phyloP scores from a whole-genome alignment of 1,284 basidiomycete genomes.

The Trichosporon ovoides region DNA sequence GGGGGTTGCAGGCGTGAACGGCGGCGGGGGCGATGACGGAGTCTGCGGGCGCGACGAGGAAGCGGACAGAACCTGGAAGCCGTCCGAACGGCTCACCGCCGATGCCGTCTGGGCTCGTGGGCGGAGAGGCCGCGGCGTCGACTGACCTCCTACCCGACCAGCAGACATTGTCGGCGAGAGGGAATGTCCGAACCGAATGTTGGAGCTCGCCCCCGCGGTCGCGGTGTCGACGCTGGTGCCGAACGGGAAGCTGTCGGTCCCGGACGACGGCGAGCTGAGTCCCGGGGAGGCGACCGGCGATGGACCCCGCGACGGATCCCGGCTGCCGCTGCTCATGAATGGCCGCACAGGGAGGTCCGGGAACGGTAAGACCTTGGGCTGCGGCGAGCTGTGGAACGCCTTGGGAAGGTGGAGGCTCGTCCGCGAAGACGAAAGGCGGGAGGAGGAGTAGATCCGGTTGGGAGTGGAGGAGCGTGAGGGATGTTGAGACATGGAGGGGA shows the following conservation, averaged over 20 bases:
- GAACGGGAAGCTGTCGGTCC: neutral
- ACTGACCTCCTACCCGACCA: neutral
- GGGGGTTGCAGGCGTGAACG: neutral
- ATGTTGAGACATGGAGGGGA: conserved; percentile 10
- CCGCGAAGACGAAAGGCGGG: conserved; percentile 12
- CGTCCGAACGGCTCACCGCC: neutral
- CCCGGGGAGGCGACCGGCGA: conserved; percentile 11
- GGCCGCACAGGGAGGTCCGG: conserved; percentile 19
- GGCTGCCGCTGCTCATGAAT: conserved; percentile 14
- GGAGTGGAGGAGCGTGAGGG: conserved; percentile 19
- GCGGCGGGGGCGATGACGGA: neutral
- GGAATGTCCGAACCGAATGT: neutral
- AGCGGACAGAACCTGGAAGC: neutral
- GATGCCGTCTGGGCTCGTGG: neutral
- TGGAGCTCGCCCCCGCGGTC: neutral
- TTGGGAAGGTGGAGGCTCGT: conserved; percentile 9
- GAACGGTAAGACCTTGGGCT: conserved; percentile 23
- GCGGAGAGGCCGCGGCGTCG: neutral
- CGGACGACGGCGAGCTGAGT: neutral
- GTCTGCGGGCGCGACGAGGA: conserved; percentile 4
- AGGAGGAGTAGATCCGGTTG: conserved; percentile 17
- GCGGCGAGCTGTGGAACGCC: conserved; percentile 5
- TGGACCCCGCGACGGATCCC: conserved; percentile 10
- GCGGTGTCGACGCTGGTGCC: neutral
- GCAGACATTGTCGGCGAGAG: conserved; percentile 1